phyloP scores from a whole-genome alignment of 2,329 filamentous ascomycete species.

The Thyridium curvatum region DNA sequence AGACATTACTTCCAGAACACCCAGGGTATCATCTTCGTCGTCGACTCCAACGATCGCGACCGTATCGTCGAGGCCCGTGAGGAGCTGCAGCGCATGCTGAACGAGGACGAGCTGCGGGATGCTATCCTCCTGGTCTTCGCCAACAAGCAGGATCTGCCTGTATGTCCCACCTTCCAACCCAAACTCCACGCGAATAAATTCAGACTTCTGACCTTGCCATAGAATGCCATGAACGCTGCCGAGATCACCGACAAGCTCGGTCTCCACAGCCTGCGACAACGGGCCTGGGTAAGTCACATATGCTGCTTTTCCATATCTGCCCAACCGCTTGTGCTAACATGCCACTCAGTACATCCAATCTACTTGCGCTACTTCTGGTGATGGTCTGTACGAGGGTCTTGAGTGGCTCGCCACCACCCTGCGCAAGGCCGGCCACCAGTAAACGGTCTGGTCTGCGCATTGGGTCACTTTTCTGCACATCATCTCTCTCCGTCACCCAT shows the following conservation, averaged over 20 bases:
- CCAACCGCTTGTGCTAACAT: constrained; percentile 4
- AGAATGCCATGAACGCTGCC: constrained; percentile 99
- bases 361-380: constrained; percentile 96
- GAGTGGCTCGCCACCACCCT: constrained; percentile 84
- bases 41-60: constrained; percentile 97
- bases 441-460: constrained; percentile 38
- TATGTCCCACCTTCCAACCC: constrained; percentile 42
- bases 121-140: constrained; percentile 95
- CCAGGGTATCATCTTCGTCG: constrained; percentile 99
- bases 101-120: constrained; percentile 97
- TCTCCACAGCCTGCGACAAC: constrained; percentile 97
- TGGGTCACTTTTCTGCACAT: constrained; percentile 29
- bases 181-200: no score
- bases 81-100: constrained; percentile 96
- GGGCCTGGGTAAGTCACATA: constrained; percentile 82
- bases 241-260: constrained; percentile 99
- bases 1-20: constrained; percentile 99
- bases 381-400: constrained; percentile 98
- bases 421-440: constrained; percentile 65
- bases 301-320: not conserved
- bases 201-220: constrained; percentile 1
- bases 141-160: constrained; percentile 99
- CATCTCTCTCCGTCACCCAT: constrained; percentile 22
- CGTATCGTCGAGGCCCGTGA: constrained; percentile 95
- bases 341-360: constrained; percentile 87